phyloP scores from a whole-genome alignment of 1,284 basidiomycete species.

The Bjerkandera adusta region DNA sequence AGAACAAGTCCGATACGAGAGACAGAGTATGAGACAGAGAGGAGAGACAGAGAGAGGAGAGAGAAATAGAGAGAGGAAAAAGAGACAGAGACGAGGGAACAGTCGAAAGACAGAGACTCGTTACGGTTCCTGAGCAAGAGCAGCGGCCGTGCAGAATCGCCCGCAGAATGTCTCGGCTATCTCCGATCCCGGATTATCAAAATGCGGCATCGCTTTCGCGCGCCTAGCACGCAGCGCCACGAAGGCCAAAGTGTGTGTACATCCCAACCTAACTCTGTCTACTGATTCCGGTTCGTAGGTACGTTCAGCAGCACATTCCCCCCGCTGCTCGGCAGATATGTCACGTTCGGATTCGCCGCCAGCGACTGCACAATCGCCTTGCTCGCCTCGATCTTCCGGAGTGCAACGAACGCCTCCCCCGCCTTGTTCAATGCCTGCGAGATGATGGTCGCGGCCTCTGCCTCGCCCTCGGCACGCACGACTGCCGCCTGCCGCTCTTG shows the following conservation, averaged over 20 bases:
- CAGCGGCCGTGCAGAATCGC: slow-evolving; percentile 12
- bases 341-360: slow-evolving; percentile 78
- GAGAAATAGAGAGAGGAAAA: slow-evolving; percentile 24
- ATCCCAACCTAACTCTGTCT: slow-evolving; percentile 1
- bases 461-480: slow-evolving; percentile 97
- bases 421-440: slow-evolving; percentile 92
- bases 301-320: slow-evolving; percentile 85
- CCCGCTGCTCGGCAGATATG: slow-evolving; percentile 81
- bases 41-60: slow-evolving; percentile 35
- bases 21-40: slow-evolving; percentile 45
- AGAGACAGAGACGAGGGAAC: slow-evolving; percentile 36
- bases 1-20: slow-evolving; percentile 41
- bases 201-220: not conserved
- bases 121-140: slow-evolving; percentile 25
- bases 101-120: slow-evolving; percentile 37
- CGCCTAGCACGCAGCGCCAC: slow-evolving; percentile 5
- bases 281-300: slow-evolving; percentile 50
- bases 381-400: slow-evolving; percentile 97
- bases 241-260: not conserved
- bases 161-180: slow-evolving; percentile 25
- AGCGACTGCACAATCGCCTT: slow-evolving; percentile 92
- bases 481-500: slow-evolving; percentile 99
- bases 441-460: slow-evolving; percentile 93
- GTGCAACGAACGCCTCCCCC: slow-evolving; percentile 93
- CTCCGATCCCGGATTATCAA: slow-evolving; percentile 24